These are phyloP conservation scores for Rhynchospora breviuscula DNA, from an alignment of 176 grass and related monocot species.

Conservation along the genomic window DNA sequence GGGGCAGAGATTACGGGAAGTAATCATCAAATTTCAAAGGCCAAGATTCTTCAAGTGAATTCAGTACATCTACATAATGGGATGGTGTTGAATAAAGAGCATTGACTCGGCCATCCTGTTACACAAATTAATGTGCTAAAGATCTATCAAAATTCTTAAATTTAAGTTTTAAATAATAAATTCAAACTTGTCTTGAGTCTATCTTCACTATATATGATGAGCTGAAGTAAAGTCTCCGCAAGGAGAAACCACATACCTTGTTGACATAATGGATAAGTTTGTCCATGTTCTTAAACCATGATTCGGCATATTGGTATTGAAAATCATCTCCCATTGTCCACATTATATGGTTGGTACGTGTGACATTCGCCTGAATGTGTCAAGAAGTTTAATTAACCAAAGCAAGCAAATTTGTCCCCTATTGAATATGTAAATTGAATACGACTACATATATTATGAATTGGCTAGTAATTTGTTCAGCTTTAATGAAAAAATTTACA, in stretches of 20 bases:
- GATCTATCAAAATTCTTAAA: background rate
- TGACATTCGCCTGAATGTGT: conserved; percentile 63
- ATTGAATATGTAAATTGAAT: background rate
- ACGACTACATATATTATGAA: conserved; percentile 10
- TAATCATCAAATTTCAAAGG: conserved; percentile 86
- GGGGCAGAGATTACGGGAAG: conserved; percentile 52
- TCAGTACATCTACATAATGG: conserved; percentile 81
- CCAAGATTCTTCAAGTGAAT: conserved; percentile 81
- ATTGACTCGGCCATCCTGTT: conserved; percentile 81
- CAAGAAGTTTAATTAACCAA: conserved; percentile 25
- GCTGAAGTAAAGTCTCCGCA: background rate
- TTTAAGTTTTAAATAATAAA: background rate
- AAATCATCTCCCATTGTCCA: conserved; percentile 99
- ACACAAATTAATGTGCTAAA: background rate
- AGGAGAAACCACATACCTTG: conserved; percentile 42
- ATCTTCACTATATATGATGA: background rate
- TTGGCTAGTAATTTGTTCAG: background rate
- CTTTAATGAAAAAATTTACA: background rate
- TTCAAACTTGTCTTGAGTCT: background rate
- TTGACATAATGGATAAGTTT: conserved; percentile 88
- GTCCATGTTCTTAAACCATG: conserved; percentile 94
- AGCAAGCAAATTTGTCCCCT: background rate
- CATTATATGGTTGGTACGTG: conserved; percentile 89
- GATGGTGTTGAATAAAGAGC: conserved; percentile 89
- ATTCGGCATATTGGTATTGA: conserved; percentile 88